Evolutionary conservation across 2,329 filamentous ascomycete genomes (phyloP).

Genomic region (Aspergillus amoenus): DNA sequence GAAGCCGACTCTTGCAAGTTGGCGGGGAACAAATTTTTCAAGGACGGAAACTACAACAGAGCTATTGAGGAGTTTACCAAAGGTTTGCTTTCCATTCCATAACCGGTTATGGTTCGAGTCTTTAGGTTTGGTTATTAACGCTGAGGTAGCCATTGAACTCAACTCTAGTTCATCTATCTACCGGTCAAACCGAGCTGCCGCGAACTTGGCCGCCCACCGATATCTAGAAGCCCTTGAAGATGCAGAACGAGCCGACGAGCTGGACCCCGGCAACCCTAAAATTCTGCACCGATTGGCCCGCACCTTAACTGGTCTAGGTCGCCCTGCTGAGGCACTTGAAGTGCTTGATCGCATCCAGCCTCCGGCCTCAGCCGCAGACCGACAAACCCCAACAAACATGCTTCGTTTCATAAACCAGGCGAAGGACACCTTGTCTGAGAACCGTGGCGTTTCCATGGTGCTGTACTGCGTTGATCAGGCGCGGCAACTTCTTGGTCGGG

Average conservation of each 20-base stretch:
- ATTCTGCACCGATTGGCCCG: conserved; percentile 83
- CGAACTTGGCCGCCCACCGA: conserved; percentile 82
- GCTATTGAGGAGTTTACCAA: conserved; percentile 94
- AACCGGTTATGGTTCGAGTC: not conserved
- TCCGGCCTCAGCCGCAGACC: conserved; percentile 79
- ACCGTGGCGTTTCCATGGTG: conserved; percentile 84
- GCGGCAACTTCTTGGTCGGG: conserved; percentile 71
- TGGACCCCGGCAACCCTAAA: conserved; percentile 85
- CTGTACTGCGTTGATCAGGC: conserved; percentile 89
- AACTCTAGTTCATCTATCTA: conserved; percentile 85
- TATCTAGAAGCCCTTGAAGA: conserved; percentile 82
- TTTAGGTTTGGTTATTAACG: conserved; percentile 1
- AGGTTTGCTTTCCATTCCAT: conserved; percentile 57
- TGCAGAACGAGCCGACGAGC: conserved; percentile 74
- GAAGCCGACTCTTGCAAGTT: conserved; percentile 92
- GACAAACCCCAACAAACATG: conserved; percentile 80
- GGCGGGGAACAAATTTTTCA: conserved; percentile 94
- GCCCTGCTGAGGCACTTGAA: conserved; percentile 80
- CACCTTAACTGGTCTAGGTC: conserved; percentile 83
- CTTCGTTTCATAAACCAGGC: conserved; percentile 76
- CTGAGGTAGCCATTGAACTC: conserved; percentile 72
- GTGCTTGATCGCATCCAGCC: conserved; percentile 80
- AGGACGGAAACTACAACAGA: conserved; percentile 82
- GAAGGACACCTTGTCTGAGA: conserved; percentile 70
- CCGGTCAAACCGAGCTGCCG: conserved; percentile 90